Evolutionary conservation across 352 stramenopile species (phyloP).

Genomic region (Pythium biforme): DNA sequence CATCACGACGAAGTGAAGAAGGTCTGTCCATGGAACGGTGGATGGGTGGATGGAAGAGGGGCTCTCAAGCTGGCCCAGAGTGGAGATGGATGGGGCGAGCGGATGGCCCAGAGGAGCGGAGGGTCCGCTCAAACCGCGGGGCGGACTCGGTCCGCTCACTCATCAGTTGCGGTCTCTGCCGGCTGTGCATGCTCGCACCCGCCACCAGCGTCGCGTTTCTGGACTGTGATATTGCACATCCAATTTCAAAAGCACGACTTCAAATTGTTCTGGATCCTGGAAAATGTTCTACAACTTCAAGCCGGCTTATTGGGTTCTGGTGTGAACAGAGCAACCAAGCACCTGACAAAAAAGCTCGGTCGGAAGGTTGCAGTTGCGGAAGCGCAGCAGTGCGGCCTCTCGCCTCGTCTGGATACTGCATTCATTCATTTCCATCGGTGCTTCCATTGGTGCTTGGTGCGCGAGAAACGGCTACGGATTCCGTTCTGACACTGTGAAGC

Average conservation of each 20-base stretch:
- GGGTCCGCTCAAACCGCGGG: no score
- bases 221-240: conserved; percentile 1
- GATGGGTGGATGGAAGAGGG: neutral
- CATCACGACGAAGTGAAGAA: neutral
- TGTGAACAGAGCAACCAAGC: no score
- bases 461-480: neutral
- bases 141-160: neutral
- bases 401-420: neutral
- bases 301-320: no score
- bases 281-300: neutral
- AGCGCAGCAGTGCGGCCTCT: neutral
- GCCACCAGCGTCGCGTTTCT: neutral
- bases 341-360: no score
- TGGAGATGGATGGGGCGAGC: no score
- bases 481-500: neutral
- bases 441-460: neutral
- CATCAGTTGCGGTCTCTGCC: neutral
- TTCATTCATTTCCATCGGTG: neutral
- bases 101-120: neutral
- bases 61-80: no score
- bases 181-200: neutral
- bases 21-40: neutral
- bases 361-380: neutral
- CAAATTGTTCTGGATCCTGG: neutral
- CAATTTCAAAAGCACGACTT: neutral